Percentiles rank a stretch among this genome's conserved stretches.
Conservation (phyloP, 768 basidiomycete genomes). For the Phaeotremella fagi region DNA sequence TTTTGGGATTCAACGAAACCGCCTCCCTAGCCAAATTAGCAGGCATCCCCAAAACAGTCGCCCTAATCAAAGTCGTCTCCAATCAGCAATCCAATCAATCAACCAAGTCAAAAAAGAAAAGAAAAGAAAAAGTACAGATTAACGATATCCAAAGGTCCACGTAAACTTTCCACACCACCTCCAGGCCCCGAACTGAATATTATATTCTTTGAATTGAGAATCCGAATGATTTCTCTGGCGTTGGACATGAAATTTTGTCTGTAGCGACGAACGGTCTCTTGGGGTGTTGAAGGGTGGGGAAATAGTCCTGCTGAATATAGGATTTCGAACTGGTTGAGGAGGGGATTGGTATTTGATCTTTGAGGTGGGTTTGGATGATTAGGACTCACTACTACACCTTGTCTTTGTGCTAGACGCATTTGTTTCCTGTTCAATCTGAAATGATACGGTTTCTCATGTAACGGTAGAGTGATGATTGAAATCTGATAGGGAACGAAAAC, state of each 20-base stretch:
- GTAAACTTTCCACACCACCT: conserved; percentile 19
- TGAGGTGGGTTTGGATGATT: not conserved
- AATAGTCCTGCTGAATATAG: conserved; percentile 40
- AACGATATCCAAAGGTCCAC: conserved; percentile 44
- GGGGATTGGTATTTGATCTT: conserved; percentile 3
- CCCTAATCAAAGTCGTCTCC: conserved; percentile 23
- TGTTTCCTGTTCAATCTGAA: conserved; percentile 41
- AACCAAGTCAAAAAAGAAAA: not conserved
- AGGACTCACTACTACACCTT: conserved; percentile 38
- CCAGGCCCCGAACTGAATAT: conserved; percentile 41
- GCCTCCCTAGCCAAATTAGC: conserved; percentile 46
- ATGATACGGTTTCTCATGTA: conserved; percentile 38
- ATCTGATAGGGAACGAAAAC: conserved; percentile 12
- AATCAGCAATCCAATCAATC: not conserved
- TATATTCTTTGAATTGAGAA: conserved; percentile 42
- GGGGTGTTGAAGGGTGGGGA: conserved; percentile 18
- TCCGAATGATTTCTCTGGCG: conserved; percentile 43
- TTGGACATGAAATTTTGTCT: conserved; percentile 47
- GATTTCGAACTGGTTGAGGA: conserved; percentile 39
- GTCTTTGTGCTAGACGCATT: conserved; percentile 37
- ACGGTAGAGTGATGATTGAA: conserved; percentile 45
- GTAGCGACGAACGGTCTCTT: conserved; percentile 20
- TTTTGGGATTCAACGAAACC: conserved; percentile 27
- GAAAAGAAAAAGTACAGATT: conserved; percentile 35
- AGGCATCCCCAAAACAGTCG: conserved; percentile 44